These are phyloP conservation scores for Cladosporium sp. DNA, from an alignment of 2,329 filamentous ascomycete genomes.

Conservation along the genomic window DNA sequence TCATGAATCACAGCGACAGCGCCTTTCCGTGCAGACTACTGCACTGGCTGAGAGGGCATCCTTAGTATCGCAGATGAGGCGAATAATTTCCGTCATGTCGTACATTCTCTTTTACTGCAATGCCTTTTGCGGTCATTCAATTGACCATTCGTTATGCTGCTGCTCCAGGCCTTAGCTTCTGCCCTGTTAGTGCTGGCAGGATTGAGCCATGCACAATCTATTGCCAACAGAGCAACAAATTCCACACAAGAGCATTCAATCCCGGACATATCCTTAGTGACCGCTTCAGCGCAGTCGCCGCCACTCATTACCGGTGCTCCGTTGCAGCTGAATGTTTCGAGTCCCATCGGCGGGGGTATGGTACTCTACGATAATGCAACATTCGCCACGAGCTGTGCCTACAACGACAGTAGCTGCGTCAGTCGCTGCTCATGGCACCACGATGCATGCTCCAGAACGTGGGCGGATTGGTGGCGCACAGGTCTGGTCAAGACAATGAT, in stretches of 20 bases:
- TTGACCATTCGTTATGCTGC: not conserved
- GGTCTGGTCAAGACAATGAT: not conserved
- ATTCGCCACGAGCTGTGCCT: constrained; percentile 1
- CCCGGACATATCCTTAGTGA: not conserved
- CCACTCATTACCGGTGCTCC: not conserved
- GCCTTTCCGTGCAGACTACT: not conserved
- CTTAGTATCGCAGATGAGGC: too few species aligned
- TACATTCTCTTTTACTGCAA: not conserved
- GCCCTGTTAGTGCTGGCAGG: not conserved
- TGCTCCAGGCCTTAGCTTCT: not conserved
- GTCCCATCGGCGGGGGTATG: not conserved
- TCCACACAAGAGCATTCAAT: not conserved
- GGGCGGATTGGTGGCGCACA: not conserved
- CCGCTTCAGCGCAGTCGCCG: not conserved
- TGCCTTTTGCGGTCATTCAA: too few species aligned
- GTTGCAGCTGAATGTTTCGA: not conserved
- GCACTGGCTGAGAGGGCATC: too few species aligned
- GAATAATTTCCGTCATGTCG: not conserved
- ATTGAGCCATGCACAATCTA: not conserved
- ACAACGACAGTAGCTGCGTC: not conserved
- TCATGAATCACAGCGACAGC: not conserved
- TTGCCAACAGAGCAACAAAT: not conserved
- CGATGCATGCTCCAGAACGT: constrained; percentile 3
- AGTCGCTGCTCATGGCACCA: not conserved
- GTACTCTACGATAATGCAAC: not conserved